These are phyloP conservation scores for Aureobasidium mangrovei DNA, from an alignment of 2,329 filamentous ascomycete genomes.

Conservation along the genomic window DNA sequence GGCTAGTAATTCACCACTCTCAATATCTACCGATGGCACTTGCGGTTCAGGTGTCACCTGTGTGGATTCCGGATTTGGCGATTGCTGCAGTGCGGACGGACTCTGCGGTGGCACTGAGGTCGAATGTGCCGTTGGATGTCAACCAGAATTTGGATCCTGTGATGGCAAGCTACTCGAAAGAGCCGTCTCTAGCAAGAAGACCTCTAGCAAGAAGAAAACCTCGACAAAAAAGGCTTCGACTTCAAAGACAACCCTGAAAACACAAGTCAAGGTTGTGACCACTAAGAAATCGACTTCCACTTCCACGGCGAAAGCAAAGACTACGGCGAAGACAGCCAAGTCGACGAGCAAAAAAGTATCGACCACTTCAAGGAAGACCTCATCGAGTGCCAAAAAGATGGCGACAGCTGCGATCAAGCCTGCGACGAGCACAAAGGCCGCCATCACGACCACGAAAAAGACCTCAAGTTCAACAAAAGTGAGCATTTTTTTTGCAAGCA, in stretches of 20 bases:
- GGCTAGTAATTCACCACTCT: neutral
- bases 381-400: neutral
- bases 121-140: constrained; percentile 7
- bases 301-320: neutral
- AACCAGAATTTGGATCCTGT: constrained; percentile 10
- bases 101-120: constrained; percentile 1
- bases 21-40: neutral
- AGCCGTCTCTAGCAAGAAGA: neutral
- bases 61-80: constrained; percentile 1
- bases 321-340: neutral
- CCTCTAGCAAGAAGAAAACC: neutral
- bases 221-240: neutral
- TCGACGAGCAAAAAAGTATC: neutral
- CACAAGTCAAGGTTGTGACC: neutral
- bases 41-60: constrained; percentile 6
- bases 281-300: neutral
- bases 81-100: constrained; percentile 8
- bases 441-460: neutral
- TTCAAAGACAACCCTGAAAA: constrained; percentile 4
- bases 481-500: neutral
- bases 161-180: constrained; percentile 6
- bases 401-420: neutral
- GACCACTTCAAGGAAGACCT: neutral
- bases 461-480: neutral
- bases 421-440: neutral